Conservation (phyloP, 164 flowering plant genomes). For the Stephania yunnanensis region DNA sequence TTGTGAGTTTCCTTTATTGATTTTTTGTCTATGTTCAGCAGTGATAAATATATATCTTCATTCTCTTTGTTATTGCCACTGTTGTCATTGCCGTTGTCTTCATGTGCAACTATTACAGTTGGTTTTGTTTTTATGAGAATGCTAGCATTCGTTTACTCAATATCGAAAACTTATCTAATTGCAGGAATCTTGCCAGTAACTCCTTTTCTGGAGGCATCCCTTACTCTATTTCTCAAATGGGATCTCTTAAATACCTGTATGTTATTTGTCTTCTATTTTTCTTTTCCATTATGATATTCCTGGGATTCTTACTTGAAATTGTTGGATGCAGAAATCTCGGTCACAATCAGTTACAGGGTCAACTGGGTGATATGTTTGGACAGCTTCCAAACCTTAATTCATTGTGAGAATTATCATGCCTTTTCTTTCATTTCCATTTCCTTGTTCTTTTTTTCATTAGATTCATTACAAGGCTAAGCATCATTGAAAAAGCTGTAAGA, state of each 20-base stretch:
- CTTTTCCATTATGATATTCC: not conserved
- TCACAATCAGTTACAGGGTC: constrained; percentile 69
- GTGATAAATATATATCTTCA: not conserved
- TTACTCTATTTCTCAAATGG: constrained; percentile 53
- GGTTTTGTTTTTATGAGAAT: no score
- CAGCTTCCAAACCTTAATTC: constrained; percentile 56
- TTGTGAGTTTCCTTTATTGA: constrained; percentile 39
- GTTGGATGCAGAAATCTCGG: constrained; percentile 47
- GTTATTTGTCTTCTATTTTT: constrained; percentile 18
- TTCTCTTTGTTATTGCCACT: not conserved
- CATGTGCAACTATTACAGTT: not conserved
- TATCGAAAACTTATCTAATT: constrained; percentile 11
- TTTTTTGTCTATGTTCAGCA: not conserved
- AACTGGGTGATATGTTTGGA: constrained; percentile 45
- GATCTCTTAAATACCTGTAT: constrained; percentile 65
- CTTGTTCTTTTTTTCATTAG: not conserved
- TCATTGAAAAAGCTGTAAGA: not conserved
- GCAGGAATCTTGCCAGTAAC: constrained; percentile 80
- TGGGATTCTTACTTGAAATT: not conserved
- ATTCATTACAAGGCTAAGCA: not conserved
- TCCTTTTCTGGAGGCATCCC: constrained; percentile 55
- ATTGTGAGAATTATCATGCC: constrained; percentile 44
- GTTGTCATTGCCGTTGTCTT: not conserved
- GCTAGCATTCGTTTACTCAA: not conserved
- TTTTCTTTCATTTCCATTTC: not conserved